These are phyloP conservation scores for Geoglossum glabrum DNA, from an alignment of 495 filamentous ascomycete species.

Conservation along the genomic window DNA sequence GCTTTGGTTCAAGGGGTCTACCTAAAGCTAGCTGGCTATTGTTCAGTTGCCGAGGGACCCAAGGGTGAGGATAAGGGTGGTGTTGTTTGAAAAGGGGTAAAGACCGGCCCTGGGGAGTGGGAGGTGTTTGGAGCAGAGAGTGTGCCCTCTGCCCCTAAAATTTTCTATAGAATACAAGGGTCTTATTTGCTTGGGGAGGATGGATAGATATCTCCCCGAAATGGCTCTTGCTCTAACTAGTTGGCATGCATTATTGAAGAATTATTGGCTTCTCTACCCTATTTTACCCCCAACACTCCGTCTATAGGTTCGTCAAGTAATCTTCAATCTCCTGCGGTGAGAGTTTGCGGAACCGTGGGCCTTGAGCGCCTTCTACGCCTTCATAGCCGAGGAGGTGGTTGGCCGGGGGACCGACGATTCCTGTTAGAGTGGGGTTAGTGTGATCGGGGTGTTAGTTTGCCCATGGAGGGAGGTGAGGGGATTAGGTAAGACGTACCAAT, in stretches of 20 bases:
- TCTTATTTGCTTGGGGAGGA: not conserved
- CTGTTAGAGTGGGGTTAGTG: no score
- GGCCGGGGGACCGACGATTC: slow-evolving; percentile 87
- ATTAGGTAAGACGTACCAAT: slow-evolving; percentile 45
- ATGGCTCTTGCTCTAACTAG: not conserved
- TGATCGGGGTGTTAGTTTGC: no score
- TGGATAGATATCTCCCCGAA: no score
- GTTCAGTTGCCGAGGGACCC: no score
- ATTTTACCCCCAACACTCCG: not conserved
- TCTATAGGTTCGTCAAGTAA: slow-evolving; percentile 84
- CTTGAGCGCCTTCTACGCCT: slow-evolving; percentile 73
- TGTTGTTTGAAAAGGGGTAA: no score
- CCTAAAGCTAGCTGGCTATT: no score
- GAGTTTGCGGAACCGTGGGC: slow-evolving; percentile 88
- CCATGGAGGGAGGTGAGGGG: not conserved
- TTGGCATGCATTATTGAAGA: no score
- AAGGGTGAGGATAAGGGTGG: no score
- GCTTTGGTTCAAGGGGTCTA: no score
- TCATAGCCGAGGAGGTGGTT: slow-evolving; percentile 82
- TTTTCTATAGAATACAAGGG: not conserved
- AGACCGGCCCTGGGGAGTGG: no score
- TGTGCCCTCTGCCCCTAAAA: no score
- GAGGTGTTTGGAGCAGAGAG: not conserved
- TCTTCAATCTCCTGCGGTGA: slow-evolving; percentile 97
- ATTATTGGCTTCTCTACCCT: no score